phyloP scores from a whole-genome alignment of 1,284 basidiomycete species.

The Entoloma clypeatum region DNA sequence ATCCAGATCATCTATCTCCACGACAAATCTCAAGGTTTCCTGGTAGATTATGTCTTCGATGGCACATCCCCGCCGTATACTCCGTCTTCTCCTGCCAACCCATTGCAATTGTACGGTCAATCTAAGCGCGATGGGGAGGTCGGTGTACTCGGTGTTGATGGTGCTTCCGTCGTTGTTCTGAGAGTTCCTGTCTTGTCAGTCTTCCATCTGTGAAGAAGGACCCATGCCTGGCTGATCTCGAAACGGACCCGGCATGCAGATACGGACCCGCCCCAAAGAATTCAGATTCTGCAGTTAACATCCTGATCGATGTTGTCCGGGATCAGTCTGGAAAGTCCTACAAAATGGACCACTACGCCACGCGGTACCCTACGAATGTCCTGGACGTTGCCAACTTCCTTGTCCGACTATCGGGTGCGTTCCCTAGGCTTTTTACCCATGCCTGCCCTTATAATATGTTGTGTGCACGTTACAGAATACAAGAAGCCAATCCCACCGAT shows the following conservation, averaged over 20 bases:
- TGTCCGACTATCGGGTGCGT: conserved; percentile 55
- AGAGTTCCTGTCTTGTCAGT: conserved; percentile 78
- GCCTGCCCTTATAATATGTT: background rate
- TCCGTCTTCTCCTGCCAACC: conserved; percentile 62
- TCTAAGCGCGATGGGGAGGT: conserved; percentile 78
- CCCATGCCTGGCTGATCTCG: conserved; percentile 2
- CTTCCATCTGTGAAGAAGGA: conserved; percentile 1
- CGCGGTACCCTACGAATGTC: conserved; percentile 77
- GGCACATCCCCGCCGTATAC: conserved; percentile 78
- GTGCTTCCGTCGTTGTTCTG: conserved; percentile 58
- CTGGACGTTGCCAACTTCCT: conserved; percentile 75
- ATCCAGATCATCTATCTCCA: background rate
- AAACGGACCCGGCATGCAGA: conserved; percentile 46
- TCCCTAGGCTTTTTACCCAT: background rate
- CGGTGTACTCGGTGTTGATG: conserved; percentile 52
- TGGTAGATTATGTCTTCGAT: conserved; percentile 82
- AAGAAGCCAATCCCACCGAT: conserved; percentile 54
- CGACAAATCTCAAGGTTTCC: conserved; percentile 1
- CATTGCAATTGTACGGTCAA: conserved; percentile 73
- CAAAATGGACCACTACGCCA: conserved; percentile 86
- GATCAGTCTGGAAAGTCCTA: conserved; percentile 76
- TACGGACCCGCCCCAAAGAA: conserved; percentile 78
- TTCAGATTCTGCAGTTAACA: conserved; percentile 76
- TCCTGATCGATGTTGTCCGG: conserved; percentile 72
- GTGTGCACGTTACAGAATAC: conserved; percentile 25